Evolutionary conservation across 805 yeast genomes (phyloP), one percentile per base, ranked within the genome.

Genomic region (Saturnispora ahearnii): DNA sequence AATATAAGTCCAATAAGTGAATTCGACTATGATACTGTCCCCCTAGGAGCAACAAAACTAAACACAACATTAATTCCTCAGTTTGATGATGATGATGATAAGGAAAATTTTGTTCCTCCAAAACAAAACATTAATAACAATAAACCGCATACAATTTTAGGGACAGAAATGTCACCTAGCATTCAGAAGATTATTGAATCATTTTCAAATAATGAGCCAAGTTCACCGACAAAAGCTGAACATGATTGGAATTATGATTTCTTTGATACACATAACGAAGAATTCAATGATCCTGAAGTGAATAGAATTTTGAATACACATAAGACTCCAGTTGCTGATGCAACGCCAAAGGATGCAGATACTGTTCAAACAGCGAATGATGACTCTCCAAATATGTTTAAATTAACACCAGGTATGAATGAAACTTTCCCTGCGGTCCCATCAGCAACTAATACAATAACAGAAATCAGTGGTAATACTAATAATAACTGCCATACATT

Each of bases 41-140:
- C 70, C 15, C 52, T 65, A 21, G 60, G 61, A 49, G 82, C 82
- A n/a, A 74, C 76, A 5, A 77, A 77, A 57, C 62, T 74, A 40
- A 77, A 76, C 55, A 77, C 82, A 3, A 68, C 80, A 38, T 70
- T 77, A 22, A 77, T 77, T 43, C 76, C 74, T 36, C 40, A 36
- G 52, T 53, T 77, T n/a, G 76, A 73, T 50, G 78, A 71, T 33
- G 78, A 71, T 33, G 64, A 65, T 28, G 66, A 66, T 46, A 68
- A 65, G 45, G 66, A 66, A 48, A 50, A 57, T 38, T 55, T 55
- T 9, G 59, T 61, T 12, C 51, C 54, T 12, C 31, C 31, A 24
- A 36, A 44, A 30, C 32, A 31, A n/a, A 40, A 48, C 18, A 40
- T 12, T 41, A 24, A 38, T 40, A 32, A 24, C 29, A 49, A 53